Conservation (phyloP, 1,284 basidiomycete genomes). For the Volvariella volvacea region DNA sequence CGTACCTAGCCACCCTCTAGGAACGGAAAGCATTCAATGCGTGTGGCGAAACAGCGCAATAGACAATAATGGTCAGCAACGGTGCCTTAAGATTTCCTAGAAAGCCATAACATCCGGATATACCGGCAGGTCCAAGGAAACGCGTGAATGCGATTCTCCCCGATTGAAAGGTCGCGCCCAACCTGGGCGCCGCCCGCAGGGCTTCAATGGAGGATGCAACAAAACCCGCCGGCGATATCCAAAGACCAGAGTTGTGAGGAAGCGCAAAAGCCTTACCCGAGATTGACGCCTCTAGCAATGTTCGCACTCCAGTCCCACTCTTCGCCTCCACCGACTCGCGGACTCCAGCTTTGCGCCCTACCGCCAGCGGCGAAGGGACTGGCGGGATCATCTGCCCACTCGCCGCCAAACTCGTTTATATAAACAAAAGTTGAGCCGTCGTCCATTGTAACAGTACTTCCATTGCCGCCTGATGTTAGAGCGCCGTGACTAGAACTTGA, state of each 20-base stretch:
- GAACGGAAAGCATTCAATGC: not conserved
- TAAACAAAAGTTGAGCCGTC: conserved; percentile 68
- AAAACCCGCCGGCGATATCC: conserved; percentile 1
- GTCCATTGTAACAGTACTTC: conserved; percentile 56
- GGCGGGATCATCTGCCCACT: conserved; percentile 55
- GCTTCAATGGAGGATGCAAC: no score
- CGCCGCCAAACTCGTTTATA: conserved; percentile 58
- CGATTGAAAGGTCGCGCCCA: no score
- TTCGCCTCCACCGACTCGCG: conserved; percentile 41
- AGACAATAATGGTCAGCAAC: not conserved
- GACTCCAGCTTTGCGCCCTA: conserved; percentile 67
- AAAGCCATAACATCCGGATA: no score
- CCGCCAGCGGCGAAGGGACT: conserved; percentile 71
- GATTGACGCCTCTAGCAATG: conserved; percentile 35
- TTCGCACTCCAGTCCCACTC: conserved; percentile 37
- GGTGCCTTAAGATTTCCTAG: no score
- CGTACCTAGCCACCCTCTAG: conserved; percentile 35
- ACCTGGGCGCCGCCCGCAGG: no score
- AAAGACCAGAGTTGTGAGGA: not conserved
- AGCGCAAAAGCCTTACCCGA: conserved; percentile 26
- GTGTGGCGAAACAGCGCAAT: not conserved
- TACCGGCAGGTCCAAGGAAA: no score
- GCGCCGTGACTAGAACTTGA: conserved; percentile 3
- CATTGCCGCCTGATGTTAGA: conserved; percentile 18
- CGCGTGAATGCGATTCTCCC: no score